Evolutionary conservation across 257 asterid genomes (phyloP), one percentile per base, ranked within the genome.

Genomic region (Vinca minor): DNA sequence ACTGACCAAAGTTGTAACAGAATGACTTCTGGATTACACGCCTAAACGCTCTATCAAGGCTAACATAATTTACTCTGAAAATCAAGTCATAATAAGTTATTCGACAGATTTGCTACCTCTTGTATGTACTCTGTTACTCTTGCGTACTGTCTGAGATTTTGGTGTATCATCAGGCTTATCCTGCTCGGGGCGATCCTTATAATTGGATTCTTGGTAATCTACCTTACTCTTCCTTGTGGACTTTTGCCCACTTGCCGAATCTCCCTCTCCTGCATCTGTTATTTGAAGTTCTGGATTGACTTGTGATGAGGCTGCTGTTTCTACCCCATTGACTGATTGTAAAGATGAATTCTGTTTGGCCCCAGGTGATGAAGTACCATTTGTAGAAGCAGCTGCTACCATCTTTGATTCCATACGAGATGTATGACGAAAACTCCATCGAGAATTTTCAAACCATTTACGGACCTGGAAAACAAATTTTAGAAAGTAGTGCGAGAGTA

Each of bases 401-500:
- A 62, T 66, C 67, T 53, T 69, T 66, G 85, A 56, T 52, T 69
- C 74, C 71, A 72, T 56, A 42, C 23, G 76, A 68, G 86, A 68
- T 62, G 85, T 75, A 76, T 89, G 94, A 68, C 82, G 73, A 67
- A 31, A 76, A 74, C 93, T 82, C 95, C 94, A 89, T 14, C 99
- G 94, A 56, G 96, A 79, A 81, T 93, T 90, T 47, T 78, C 92
- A 60, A 93, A 92, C 98, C 99, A 93, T 77, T 84, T 89, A 61
- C 65, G 8, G 29, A 93, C 91, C 99, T 89, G 85, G n/a, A 49
- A 9, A 14, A 15, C 50, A 64, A 20, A 35, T 45, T 69, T 41
- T 8, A 39, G 48, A 53, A 63, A 29, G 26, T 26, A 39, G 26
- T 44, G n/a, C 50, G 21, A 59, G 9, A 21, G 32, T 54, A 7